phyloP scores from a whole-genome alignment of 306 rosid genomes.

The Arachis hypogaea region DNA sequence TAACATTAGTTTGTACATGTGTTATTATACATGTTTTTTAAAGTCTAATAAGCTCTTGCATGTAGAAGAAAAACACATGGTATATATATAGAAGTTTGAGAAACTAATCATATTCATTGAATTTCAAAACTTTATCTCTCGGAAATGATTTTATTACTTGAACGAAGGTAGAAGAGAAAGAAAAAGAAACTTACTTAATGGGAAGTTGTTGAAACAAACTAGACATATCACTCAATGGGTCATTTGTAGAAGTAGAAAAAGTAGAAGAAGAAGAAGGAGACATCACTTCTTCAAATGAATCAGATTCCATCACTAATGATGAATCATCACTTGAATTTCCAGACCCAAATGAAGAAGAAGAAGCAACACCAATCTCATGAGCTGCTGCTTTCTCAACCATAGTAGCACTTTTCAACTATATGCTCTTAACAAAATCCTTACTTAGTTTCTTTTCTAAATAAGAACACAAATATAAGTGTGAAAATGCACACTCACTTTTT shows the following conservation, averaged over 20 bases:
- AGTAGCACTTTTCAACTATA: too few species aligned
- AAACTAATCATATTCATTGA: too few species aligned
- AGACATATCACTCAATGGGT: conserved; percentile 47
- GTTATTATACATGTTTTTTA: too few species aligned
- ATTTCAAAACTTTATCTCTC: too few species aligned
- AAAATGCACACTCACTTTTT: not conserved
- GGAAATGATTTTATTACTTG: not conserved
- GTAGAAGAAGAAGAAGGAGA: conserved; percentile 32
- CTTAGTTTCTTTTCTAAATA: not conserved
- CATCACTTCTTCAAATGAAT: conserved; percentile 40
- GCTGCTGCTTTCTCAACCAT: conserved; percentile 7
- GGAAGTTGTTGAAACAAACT: conserved; percentile 53
- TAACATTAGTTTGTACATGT: too few species aligned
- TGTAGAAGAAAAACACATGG: too few species aligned
- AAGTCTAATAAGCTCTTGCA: too few species aligned
- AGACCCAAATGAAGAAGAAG: not conserved
- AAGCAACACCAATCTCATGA: conserved; percentile 18
- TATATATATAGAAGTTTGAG: too few species aligned
- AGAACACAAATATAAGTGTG: not conserved
- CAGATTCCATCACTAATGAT: not conserved
- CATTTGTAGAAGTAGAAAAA: conserved; percentile 12
- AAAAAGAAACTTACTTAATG: conserved; percentile 34
- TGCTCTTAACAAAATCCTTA: too few species aligned
- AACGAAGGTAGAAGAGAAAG: not conserved
- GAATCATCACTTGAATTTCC: not conserved